These are phyloP conservation scores for Leccinum cinnamomeum DNA, from an alignment of 1,284 basidiomycete species.

Conservation along the genomic window DNA sequence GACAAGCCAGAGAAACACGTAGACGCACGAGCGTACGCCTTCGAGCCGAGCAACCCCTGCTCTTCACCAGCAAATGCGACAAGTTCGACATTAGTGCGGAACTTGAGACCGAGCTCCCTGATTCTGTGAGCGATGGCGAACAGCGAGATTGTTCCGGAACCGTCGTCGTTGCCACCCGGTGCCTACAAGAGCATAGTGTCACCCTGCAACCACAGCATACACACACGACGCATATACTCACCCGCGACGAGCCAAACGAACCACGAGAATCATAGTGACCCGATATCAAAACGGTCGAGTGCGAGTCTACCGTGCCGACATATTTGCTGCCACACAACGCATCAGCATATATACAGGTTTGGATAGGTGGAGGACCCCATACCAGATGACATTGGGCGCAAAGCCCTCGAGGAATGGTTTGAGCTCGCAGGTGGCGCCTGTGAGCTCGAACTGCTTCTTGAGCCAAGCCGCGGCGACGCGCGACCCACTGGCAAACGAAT, in stretches of 20 bases:
- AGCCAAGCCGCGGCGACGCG: slow-evolving; percentile 75
- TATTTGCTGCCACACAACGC: slow-evolving; percentile 48
- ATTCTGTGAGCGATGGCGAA: slow-evolving; percentile 78
- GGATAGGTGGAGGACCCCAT: slow-evolving; percentile 10
- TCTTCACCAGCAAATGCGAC: slow-evolving; percentile 73
- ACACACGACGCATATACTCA: slow-evolving; percentile 11
- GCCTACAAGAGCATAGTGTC: slow-evolving; percentile 25
- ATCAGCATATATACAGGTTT: not conserved
- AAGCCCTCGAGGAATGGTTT: slow-evolving; percentile 68
- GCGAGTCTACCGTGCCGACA: slow-evolving; percentile 38
- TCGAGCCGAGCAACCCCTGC: slow-evolving; percentile 66
- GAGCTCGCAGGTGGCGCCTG: slow-evolving; percentile 72
- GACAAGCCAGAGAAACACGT: not conserved
- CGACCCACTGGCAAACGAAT: slow-evolving; percentile 75
- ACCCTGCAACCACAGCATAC: not conserved
- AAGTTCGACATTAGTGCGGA: slow-evolving; percentile 68
- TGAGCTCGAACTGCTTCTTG: slow-evolving; percentile 63
- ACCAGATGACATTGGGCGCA: slow-evolving; percentile 85
- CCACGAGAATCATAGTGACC: slow-evolving; percentile 88
- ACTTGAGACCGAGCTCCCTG: slow-evolving; percentile 56
- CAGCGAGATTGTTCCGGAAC: slow-evolving; percentile 72
- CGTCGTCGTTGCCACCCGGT: slow-evolving; percentile 73
- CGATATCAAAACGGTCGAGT: slow-evolving; percentile 69
- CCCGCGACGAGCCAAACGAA: slow-evolving; percentile 61
- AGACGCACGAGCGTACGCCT: slow-evolving; percentile 58